These are phyloP conservation scores for Sideroxylon spinosum DNA, from an alignment of 179 eudicot species.

Conservation along the genomic window DNA sequence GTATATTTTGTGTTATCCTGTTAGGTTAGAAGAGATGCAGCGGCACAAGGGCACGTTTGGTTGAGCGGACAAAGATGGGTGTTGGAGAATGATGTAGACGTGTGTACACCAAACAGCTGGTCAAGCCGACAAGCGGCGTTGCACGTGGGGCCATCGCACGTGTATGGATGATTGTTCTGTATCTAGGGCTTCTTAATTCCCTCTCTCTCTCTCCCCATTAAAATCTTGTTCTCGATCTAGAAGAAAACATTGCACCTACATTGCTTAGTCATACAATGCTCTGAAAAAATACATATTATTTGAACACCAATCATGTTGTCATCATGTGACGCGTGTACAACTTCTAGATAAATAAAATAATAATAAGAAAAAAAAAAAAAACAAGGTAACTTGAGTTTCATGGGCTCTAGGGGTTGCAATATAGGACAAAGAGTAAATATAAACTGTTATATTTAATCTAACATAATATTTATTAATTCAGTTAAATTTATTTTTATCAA, in stretches of 20 bases:
- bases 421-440: too few species aligned
- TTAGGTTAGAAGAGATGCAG: background rate
- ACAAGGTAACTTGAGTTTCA: too few species aligned
- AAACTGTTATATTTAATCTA: too few species aligned
- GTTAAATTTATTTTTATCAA: too few species aligned
- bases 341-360: too few species aligned
- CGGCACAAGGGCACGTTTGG: conserved; percentile 9
- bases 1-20: background rate
- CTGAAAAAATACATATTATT: background rate
- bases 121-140: conserved; percentile 41
- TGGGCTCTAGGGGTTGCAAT: too few species aligned
- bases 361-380: too few species aligned
- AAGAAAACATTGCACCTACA: conserved; percentile 14
- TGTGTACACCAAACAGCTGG: conserved; percentile 24
- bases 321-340: conserved; percentile 9
- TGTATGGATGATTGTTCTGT: conserved; percentile 30
- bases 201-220: background rate
- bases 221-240: conserved; percentile 18
- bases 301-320: conserved; percentile 16
- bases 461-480: too few species aligned
- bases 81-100: conserved; percentile 36
- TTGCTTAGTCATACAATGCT: background rate
- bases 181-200: conserved; percentile 18
- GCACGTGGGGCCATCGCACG: conserved; percentile 57
- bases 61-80: conserved; percentile 17